These are phyloP conservation scores for Verruconis gallopava DNA, from an alignment of 2,329 filamentous ascomycete species.

Conservation along the genomic window DNA sequence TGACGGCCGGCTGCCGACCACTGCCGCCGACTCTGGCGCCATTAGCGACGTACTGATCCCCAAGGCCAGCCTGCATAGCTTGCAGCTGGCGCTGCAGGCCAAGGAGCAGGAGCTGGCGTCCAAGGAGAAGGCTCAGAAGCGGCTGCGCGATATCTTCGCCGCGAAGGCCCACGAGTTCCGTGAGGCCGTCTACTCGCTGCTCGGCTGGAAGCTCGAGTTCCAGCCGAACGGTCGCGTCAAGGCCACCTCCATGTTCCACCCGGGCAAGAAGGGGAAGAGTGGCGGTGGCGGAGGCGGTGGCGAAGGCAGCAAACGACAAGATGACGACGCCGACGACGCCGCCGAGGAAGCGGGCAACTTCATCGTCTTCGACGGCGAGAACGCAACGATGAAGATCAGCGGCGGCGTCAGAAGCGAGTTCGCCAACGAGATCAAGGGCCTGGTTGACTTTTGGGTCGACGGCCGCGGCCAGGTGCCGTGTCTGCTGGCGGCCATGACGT, in stretches of 20 bases:
- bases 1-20: slow-evolving; percentile 7
- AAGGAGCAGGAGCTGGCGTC: slow-evolving; percentile 38
- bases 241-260: slow-evolving; percentile 75
- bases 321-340: slow-evolving; percentile 49
- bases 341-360: too few species aligned
- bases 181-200: slow-evolving; percentile 78
- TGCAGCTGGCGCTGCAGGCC: slow-evolving; percentile 62
- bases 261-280: slow-evolving; percentile 22
- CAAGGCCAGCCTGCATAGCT: slow-evolving; percentile 58
- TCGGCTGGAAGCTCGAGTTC: slow-evolving; percentile 93
- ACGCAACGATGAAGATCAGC: slow-evolving; percentile 94
- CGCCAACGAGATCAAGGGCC: slow-evolving; percentile 67
- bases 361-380: slow-evolving; percentile 79
- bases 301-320: slow-evolving; percentile 42
- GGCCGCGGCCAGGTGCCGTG: slow-evolving; percentile 88
- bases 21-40: slow-evolving; percentile 10
- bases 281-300: slow-evolving; percentile 27
- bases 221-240: slow-evolving; percentile 94
- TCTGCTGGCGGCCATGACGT: slow-evolving; percentile 76
- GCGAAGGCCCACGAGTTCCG: slow-evolving; percentile 90
- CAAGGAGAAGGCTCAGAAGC: slow-evolving; percentile 66
- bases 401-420: slow-evolving; percentile 81
- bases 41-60: slow-evolving; percentile 53
- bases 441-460: slow-evolving; percentile 92
- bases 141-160: slow-evolving; percentile 85